Evolutionary conservation across 2,329 filamentous ascomycete genomes (phyloP).

Genomic region (Teratosphaeria pseudoeucalypti): DNA sequence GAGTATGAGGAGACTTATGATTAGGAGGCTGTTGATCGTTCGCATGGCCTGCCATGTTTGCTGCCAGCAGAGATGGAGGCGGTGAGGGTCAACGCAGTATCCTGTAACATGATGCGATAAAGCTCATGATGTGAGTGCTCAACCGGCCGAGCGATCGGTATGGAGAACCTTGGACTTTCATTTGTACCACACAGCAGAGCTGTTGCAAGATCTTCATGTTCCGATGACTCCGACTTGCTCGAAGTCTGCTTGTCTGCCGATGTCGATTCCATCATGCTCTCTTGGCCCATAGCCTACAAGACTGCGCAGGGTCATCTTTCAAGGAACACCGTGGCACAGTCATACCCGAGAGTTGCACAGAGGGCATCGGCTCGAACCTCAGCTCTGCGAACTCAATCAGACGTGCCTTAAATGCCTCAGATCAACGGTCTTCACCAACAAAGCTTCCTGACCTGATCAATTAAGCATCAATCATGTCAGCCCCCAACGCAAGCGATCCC

Average conservation of each 20-base stretch:
- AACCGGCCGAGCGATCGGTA: no score
- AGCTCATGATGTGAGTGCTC: no score
- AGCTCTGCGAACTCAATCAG: not conserved
- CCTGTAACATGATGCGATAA: no score
- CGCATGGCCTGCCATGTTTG: not conserved
- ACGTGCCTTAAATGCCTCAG: no score
- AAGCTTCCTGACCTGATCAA: not conserved
- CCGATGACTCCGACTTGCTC: not conserved
- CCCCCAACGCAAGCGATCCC: not conserved
- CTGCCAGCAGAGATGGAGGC: no score
- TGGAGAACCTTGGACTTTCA: no score
- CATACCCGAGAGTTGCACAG: not conserved
- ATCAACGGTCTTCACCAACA: no score
- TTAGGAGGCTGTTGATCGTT: not conserved
- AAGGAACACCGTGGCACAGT: not conserved
- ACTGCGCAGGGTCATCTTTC: not conserved
- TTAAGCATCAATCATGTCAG: not conserved
- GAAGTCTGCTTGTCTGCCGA: not conserved
- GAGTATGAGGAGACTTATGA: conserved; percentile 37
- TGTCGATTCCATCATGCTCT: not conserved
- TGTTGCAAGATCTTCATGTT: no score
- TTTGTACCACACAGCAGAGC: no score
- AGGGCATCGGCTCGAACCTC: not conserved
- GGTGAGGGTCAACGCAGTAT: no score
- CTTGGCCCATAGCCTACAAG: not conserved